These are phyloP conservation scores for Boletus rubescentipes DNA, from an alignment of 768 basidiomycete species.

Conservation along the genomic window DNA sequence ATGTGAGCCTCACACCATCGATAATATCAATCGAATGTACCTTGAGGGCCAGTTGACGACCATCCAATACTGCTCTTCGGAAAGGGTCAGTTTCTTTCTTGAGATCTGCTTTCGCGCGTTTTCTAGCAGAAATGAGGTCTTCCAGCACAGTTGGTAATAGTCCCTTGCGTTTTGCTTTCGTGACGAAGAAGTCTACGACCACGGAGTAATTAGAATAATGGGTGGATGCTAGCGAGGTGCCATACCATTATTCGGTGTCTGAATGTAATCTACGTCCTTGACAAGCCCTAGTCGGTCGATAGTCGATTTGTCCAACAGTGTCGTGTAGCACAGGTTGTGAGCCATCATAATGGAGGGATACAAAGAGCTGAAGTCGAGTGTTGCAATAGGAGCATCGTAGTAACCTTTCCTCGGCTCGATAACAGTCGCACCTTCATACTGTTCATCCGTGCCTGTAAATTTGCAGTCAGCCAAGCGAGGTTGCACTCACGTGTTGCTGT, in stretches of 20 bases:
- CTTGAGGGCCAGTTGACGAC: constrained; percentile 95
- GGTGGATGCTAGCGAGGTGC: not conserved
- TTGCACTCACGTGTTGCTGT: not conserved
- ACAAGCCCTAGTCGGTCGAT: constrained; percentile 76
- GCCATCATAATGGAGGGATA: constrained; percentile 99
- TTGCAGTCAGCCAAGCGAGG: not conserved
- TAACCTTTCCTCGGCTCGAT: constrained; percentile 97
- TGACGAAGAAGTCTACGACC: constrained; percentile 81
- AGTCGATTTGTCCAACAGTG: constrained; percentile 77
- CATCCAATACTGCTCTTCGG: constrained; percentile 94
- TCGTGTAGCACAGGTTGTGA: constrained; percentile 98
- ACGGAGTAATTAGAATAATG: not conserved
- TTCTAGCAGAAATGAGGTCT: constrained; percentile 90
- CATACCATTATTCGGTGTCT: constrained; percentile 93
- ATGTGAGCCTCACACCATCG: not conserved
- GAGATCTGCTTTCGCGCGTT: constrained; percentile 91
- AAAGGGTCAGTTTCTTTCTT: constrained; percentile 98
- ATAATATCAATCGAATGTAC: constrained; percentile 35
- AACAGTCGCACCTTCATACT: constrained; percentile 98
- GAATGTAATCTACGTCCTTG: constrained; percentile 87
- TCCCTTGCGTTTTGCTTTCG: constrained; percentile 72
- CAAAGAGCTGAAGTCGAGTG: constrained; percentile 96
- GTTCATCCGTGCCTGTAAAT: constrained; percentile 77
- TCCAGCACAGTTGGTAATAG: constrained; percentile 90
- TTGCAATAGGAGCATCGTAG: constrained; percentile 95